Conservation (phyloP, 73 alveolate species). For the Breviolum minutum region DNA sequence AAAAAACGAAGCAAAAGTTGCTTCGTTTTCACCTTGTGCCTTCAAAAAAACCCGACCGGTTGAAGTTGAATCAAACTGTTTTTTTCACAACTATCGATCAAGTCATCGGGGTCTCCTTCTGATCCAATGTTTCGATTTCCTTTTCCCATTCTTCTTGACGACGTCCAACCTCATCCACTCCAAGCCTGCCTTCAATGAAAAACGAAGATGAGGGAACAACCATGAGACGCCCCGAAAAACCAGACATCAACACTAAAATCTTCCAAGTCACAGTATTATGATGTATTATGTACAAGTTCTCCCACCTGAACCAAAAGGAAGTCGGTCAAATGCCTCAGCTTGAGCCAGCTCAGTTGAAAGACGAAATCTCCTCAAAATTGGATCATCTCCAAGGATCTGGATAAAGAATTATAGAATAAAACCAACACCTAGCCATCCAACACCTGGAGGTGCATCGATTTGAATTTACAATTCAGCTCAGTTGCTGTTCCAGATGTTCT, state of each 20-base stretch:
- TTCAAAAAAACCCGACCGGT: neutral
- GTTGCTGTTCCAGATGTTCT: neutral
- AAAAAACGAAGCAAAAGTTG: too few species aligned
- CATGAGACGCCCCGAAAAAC: neutral
- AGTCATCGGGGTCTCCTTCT: neutral
- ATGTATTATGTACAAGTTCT: neutral
- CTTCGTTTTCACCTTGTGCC: neutral
- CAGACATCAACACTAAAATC: too few species aligned
- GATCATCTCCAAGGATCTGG: too few species aligned
- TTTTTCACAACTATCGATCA: neutral
- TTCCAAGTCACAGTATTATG: neutral
- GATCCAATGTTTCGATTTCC: conserved; percentile 80
- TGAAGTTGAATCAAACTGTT: too few species aligned
- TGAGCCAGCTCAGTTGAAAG: too few species aligned
- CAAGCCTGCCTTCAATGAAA: neutral
- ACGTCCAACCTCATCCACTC: conserved; percentile 22
- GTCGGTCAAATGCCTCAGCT: neutral
- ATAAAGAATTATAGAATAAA: too few species aligned
- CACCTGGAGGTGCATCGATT: too few species aligned
- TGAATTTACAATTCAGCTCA: neutral
- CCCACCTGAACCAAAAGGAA: neutral
- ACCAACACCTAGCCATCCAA: too few species aligned
- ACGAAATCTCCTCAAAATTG: neutral
- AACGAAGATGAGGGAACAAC: neutral
- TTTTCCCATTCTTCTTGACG: conserved; percentile 82